Evolutionary conservation across 768 basidiomycete genomes (phyloP).

Genomic region (Guyanaporus albipodus): DNA sequence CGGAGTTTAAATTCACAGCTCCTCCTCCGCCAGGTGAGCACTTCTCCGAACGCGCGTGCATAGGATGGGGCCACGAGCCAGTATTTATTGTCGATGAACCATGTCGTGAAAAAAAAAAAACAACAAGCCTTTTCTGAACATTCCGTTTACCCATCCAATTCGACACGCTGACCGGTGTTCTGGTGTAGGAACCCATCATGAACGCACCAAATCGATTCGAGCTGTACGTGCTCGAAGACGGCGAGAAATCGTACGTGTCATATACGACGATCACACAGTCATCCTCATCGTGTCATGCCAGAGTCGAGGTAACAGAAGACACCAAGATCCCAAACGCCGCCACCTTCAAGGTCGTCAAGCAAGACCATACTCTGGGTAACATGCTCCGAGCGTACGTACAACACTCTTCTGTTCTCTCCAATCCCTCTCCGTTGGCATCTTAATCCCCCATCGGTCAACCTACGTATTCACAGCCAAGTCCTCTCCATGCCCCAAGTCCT

Average conservation of each 20-base stretch:
- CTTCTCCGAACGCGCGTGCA: neutral
- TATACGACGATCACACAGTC: neutral
- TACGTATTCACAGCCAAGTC: conserved; percentile 63
- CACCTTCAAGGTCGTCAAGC: conserved; percentile 90
- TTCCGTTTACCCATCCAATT: neutral
- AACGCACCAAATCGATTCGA: conserved; percentile 95
- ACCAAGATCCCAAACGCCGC: conserved; percentile 98
- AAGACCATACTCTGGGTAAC: conserved; percentile 95
- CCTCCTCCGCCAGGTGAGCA: conserved; percentile 20
- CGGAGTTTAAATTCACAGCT: conserved; percentile 27
- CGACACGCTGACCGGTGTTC: conserved; percentile 10
- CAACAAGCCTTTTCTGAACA: conserved; percentile 38
- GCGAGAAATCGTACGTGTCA: conserved; percentile 82
- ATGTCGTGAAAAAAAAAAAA: conserved; percentile 47
- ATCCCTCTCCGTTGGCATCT: neutral
- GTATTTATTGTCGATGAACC: conserved; percentile 75
- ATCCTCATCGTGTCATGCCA: conserved; percentile 31
- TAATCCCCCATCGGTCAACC: conserved; percentile 1
- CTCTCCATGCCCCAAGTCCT: conserved; percentile 82
- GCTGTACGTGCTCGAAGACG: conserved; percentile 87
- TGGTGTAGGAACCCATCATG: conserved; percentile 57
- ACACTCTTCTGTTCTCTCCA: conserved; percentile 5
- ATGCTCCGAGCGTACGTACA: conserved; percentile 86
- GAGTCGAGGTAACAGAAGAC: conserved; percentile 89
- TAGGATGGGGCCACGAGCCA: conserved; percentile 50